Base-by-base conservation (phyloP, 176 grass and related monocot genomes). In the Triticum turgidum region DNA sequence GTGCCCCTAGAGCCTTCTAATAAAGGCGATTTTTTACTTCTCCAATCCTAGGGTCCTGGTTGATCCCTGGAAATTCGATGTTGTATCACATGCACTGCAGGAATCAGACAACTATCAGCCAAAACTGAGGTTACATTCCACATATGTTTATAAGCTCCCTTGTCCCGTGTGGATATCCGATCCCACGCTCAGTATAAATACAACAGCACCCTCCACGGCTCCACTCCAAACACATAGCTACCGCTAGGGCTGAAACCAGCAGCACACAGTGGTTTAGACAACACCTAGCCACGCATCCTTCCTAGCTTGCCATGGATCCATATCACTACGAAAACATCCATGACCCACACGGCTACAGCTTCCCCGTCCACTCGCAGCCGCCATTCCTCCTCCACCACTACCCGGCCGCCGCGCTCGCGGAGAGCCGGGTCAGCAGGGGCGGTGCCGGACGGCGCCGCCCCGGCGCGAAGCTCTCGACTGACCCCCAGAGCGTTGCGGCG, bases 401-500 rank as follows among this genome's bases (percentile, higher is more conserved):
- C 65, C 78, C 76, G 25, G 21, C 69, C 30, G 67, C 59, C 67
- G 45, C 35, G 67, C 82, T 91, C 35, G 22, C 84, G 37, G 86
- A 92, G 65, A 44, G 34, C 51, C 90, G 75, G 77, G 85, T 82
- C 30, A 76, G 85, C 30, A 76, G 85, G 84, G 79, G 89, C 65
- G 80, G 88, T 52, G 73, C 45, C 15, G 89, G 71, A 39, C 80
- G 90, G 84, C 89, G 90, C 10, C 88, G 94, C 33, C 45, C 88
- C 0, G 88, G 90, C 1, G 88, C 81, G 2, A 95, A 91, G 73
- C 91, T 98, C 32, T 98, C 96, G 11, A 98, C 96, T 58, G 96
- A 98, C 70, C 96, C 96, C 5, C 96, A 98, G 89, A 98, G 96
- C 69, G 96, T 98, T 37, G 96, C 96, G 38, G 96, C 96, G 37